Evolutionary conservation across 78 protist species (phyloP), one percentile per base, ranked within the genome.

Genomic region (Dictyostelium purpureum): DNA sequence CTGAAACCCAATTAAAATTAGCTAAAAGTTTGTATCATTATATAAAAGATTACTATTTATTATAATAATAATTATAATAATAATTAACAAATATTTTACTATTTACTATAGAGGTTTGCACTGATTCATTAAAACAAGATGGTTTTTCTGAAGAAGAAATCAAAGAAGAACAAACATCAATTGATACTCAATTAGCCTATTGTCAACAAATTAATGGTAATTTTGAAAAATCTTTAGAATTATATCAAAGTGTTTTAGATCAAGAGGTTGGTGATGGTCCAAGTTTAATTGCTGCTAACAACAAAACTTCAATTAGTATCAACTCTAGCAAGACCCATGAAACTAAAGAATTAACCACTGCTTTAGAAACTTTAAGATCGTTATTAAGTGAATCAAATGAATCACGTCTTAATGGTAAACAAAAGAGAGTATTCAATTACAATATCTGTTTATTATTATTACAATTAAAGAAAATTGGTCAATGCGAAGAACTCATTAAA

Each of bases 1-100:
- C 92, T 49, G 92, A 85, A 73, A 59, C 82, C 37, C 92, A 85
- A 85, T 85, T 85, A 45, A 85, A 85, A 57, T 45, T 85, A 21
- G 92, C 92, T 12, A 85, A 85, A 24, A 85, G 90, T 83, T 70
- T 21, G 52, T 69, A 81, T 6, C 24, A 76, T 47, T 10, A 6
- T 47, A n/a, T n/a, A n/a, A n/a, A n/a, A n/a, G n/a, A 47, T 47
- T 12, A n/a, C n/a, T 43, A 1, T 42, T 38, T 40, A 24, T 38
- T 7, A 42, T 43, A 24, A 5, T 71, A n/a, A 28, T 43, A 21
- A 26, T 1, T 4, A 45, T 9, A 26, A 67, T 67, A 28, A 12
- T n/a, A 7, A 67, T 67, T 40, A 19, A 40, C 31, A 61, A 21
- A 21, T 4, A 19, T 7, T 1, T 1, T 0, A n/a, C 2, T n/a